A percentile compares a stretch with the other conserved stretches of the same genome.
phyloP scores from a whole-genome alignment of 805 yeast genomes.

The Candida oleophila region DNA sequence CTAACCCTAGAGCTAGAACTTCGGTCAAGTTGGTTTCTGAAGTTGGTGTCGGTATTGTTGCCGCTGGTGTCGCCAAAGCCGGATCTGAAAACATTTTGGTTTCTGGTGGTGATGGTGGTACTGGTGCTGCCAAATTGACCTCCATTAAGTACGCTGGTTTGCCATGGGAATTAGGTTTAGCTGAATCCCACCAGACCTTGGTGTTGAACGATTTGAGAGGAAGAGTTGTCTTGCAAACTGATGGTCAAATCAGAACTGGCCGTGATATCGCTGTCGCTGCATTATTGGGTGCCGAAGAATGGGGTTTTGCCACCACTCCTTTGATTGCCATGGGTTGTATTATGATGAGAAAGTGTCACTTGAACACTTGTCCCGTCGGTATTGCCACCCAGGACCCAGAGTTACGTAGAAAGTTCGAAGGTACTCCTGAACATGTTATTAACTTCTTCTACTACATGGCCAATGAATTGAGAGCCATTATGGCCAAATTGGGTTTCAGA shows the following conservation, averaged over 20 bases:
- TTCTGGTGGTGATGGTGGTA: conserved; percentile 99
- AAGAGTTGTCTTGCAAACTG: conserved; percentile 94
- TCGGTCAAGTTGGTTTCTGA: conserved; percentile 96
- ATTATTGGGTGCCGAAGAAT: conserved; percentile 95
- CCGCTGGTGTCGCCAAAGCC: conserved; percentile 99
- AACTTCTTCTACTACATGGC: conserved; percentile 95
- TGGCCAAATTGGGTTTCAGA: conserved; percentile 95
- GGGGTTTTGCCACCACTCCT: conserved; percentile 98
- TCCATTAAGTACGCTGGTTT: conserved; percentile 96
- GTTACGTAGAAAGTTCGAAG: conserved; percentile 85
- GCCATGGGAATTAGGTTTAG: conserved; percentile 98
- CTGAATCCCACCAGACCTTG: conserved; percentile 96
- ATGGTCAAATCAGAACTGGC: conserved; percentile 96
- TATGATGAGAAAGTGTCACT: conserved; percentile 92
- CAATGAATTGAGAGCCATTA: conserved; percentile 84
- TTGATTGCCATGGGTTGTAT: conserved; percentile 97
- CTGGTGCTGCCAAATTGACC: conserved; percentile 98
- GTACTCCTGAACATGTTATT: conserved; percentile 98
- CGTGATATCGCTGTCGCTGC: conserved; percentile 96
- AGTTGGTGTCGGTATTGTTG: conserved; percentile 98
- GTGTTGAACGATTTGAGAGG: conserved; percentile 96
- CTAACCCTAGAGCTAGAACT: conserved; percentile 95
- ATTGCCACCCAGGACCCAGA: conserved; percentile 98
- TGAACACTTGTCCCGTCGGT: conserved; percentile 96
- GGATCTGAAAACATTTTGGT: conserved; percentile 95